A percentile compares a stretch with the other conserved stretches of the same genome.
phyloP scores from a whole-genome alignment of 2,329 filamentous ascomycete species.

The Penicillium sp. region DNA sequence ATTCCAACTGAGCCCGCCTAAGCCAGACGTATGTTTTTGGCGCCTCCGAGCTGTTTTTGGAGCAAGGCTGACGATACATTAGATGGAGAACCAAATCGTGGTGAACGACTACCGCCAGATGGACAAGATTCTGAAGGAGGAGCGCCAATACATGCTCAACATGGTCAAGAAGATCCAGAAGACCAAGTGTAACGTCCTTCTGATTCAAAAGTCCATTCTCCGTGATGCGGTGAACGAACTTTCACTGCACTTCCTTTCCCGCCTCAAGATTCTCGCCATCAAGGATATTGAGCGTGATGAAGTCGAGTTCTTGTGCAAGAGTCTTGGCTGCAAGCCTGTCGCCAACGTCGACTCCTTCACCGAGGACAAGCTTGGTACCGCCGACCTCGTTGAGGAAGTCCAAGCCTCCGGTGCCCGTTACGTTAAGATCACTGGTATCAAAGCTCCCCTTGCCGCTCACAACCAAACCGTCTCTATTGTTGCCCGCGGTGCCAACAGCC shows the following conservation, averaged over 20 bases:
- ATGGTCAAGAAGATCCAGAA: conserved; percentile 99
- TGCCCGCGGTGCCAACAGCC: conserved; percentile 85
- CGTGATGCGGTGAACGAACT: conserved; percentile 97
- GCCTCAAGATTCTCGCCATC: conserved; percentile 90
- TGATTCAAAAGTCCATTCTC: conserved; percentile 98
- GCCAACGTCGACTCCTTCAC: conserved; percentile 98
- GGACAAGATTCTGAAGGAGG: conserved; percentile 99
- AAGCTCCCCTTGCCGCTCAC: conserved; percentile 57
- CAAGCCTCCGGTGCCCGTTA: conserved; percentile 84
- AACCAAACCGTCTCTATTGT: conserved; percentile 90
- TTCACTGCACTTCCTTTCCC: conserved; percentile 94
- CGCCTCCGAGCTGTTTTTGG: not conserved
- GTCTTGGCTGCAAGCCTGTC: conserved; percentile 96
- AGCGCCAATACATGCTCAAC: conserved; percentile 95
- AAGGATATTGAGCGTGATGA: conserved; percentile 99
- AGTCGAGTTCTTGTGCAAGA: conserved; percentile 99
- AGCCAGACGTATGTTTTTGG: conserved; percentile 72
- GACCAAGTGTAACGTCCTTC: conserved; percentile 96
- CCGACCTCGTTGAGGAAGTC: conserved; percentile 90
- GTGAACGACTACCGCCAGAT: conserved; percentile 99
- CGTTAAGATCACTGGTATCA: conserved; percentile 92
- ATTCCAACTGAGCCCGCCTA: conserved; percentile 96
- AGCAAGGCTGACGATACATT: conserved; percentile 21
- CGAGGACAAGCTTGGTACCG: conserved; percentile 93
- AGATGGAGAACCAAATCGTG: conserved; percentile 99